Percentiles rank a stretch among this genome's conserved stretches.
Conservation (phyloP, 768 basidiomycete genomes). For the Mycena filopes region DNA sequence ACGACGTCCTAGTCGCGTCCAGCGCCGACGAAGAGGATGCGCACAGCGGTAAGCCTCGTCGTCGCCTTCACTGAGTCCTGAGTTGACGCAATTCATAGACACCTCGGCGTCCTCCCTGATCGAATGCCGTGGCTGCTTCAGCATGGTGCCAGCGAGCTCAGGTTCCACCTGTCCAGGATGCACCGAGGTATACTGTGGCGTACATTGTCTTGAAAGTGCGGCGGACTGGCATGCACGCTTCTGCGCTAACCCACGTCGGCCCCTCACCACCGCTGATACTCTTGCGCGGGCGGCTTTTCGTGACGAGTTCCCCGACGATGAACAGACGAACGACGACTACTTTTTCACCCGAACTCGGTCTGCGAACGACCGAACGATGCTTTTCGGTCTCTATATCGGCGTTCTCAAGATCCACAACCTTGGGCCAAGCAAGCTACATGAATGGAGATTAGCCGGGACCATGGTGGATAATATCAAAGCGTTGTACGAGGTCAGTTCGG, state of each 20-base stretch:
- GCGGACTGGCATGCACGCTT: constrained; percentile 18
- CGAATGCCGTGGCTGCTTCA: no score
- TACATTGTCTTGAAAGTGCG: background rate
- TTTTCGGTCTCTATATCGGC: constrained; percentile 40
- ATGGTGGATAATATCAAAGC: constrained; percentile 41
- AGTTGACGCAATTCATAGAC: no score
- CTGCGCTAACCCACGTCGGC: constrained; percentile 20
- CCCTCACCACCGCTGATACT: constrained; percentile 37
- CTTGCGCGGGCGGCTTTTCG: constrained; percentile 34
- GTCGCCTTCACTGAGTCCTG: no score
- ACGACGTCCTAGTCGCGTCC: no score
- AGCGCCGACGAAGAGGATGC: no score
- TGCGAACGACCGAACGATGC: constrained; percentile 19
- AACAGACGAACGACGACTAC: constrained; percentile 40
- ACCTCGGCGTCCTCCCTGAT: no score
- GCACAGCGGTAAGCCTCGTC: no score
- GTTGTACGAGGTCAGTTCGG: constrained; percentile 31
- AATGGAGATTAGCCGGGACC: constrained; percentile 38
- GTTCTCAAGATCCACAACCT: constrained; percentile 33
- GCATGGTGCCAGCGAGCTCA: no score
- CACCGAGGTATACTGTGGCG: constrained; percentile 13
- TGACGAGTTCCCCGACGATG: constrained; percentile 37
- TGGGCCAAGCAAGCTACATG: constrained; percentile 34
- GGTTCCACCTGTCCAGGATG: constrained; percentile 19
- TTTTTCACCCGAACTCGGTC: constrained; percentile 36